These are phyloP conservation scores for Fusarium circinatum DNA, from an alignment of 2,329 filamentous ascomycete species.

Conservation along the genomic window DNA sequence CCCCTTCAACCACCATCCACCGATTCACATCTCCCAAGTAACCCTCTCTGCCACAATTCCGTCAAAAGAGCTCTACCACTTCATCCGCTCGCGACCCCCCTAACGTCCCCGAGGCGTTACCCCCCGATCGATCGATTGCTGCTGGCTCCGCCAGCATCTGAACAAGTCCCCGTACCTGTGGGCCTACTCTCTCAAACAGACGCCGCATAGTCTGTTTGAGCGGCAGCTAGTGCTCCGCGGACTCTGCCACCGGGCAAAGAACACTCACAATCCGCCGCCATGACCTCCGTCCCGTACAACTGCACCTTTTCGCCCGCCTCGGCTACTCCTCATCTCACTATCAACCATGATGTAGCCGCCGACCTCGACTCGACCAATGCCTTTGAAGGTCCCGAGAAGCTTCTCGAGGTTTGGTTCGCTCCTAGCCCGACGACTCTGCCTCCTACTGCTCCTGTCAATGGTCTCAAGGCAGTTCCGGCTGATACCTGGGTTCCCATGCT, in stretches of 20 bases:
- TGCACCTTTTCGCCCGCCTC: conserved; percentile 85
- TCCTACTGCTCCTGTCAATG: conserved; percentile 74
- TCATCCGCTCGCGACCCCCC: conserved; percentile 86
- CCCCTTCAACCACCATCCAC: conserved; percentile 45
- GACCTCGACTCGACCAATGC: conserved; percentile 95
- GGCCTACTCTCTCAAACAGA: conserved; percentile 98
- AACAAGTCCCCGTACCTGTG: conserved; percentile 73
- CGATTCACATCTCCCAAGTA: conserved; percentile 47
- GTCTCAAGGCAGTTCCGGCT: conserved; percentile 84
- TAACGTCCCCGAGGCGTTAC: conserved; percentile 84
- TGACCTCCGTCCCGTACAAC: conserved; percentile 55
- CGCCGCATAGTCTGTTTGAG: conserved; percentile 96
- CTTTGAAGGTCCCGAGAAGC: conserved; percentile 98
- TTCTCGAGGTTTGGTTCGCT: conserved; percentile 98
- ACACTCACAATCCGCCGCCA: background rate
- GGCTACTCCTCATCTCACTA: conserved; percentile 89
- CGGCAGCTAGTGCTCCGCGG: conserved; percentile 96
- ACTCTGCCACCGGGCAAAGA: conserved; percentile 58
- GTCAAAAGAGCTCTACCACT: conserved; percentile 82
- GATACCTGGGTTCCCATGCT: conserved; percentile 97
- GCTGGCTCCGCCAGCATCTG: conserved; percentile 90
- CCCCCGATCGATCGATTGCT: conserved; percentile 64
- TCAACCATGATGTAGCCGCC: conserved; percentile 93
- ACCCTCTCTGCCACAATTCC: conserved; percentile 82
- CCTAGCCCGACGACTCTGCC: conserved; percentile 80